Evolutionary conservation across 495 filamentous ascomycete genomes (phyloP).

Genomic region (Terfezia boudieri): DNA sequence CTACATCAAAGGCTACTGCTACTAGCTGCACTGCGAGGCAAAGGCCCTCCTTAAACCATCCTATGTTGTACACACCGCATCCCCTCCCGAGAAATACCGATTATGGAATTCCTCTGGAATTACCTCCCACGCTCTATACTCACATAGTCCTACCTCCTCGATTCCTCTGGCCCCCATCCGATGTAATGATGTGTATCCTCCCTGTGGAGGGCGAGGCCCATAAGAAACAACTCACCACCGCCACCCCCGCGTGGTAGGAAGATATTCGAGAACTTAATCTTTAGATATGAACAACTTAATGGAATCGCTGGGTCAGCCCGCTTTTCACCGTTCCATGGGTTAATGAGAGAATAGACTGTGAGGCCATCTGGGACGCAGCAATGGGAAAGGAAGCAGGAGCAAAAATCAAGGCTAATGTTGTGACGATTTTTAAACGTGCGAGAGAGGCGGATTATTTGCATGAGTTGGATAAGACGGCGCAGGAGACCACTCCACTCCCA

Average conservation of each 20-base stretch:
- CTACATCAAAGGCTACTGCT: conserved; percentile 95
- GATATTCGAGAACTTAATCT: conserved; percentile 79
- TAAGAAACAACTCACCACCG: too few species aligned
- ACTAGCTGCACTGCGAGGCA: conserved; percentile 86
- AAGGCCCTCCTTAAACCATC: conserved; percentile 65
- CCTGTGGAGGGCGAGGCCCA: too few species aligned
- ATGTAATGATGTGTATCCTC: too few species aligned
- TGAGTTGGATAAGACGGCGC: conserved; percentile 61
- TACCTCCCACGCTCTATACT: background rate
- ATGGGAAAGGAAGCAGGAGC: conserved; percentile 32
- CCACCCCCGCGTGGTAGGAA: conserved; percentile 29
- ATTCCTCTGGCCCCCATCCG: too few species aligned
- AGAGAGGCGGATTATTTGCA: conserved; percentile 62
- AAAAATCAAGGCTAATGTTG: conserved; percentile 50
- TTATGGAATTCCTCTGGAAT: conserved; percentile 5
- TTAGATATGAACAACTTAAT: conserved; percentile 90
- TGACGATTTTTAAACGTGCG: conserved; percentile 50
- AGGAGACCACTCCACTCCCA: conserved; percentile 37
- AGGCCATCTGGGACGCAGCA: conserved; percentile 57
- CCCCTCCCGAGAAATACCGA: conserved; percentile 32
- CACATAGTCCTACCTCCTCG: background rate
- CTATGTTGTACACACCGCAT: conserved; percentile 73
- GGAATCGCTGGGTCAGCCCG: conserved; percentile 89
- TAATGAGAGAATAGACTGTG: conserved; percentile 40
- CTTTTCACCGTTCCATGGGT: conserved; percentile 73